Conservation (phyloP, 2,329 filamentous ascomycete genomes). For the Fusarium algeriense region DNA sequence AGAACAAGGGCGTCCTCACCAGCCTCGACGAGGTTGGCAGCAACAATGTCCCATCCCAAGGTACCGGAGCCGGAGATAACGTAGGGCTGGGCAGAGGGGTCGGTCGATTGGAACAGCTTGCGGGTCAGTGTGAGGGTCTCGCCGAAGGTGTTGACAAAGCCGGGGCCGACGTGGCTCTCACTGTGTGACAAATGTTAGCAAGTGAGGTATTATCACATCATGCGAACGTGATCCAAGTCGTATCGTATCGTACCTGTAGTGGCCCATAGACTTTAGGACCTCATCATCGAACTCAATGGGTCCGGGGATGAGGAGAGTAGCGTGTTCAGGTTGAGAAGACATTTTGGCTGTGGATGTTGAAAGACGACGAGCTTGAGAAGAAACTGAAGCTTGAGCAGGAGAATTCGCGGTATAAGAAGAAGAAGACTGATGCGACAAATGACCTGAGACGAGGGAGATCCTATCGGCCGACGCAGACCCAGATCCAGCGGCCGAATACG, state of each 20-base stretch:
- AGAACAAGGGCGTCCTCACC: slow-evolving; percentile 93
- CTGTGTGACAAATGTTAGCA: slow-evolving; percentile 58
- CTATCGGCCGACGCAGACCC: slow-evolving; percentile 42
- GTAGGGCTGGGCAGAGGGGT: slow-evolving; percentile 87
- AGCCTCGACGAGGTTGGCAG: slow-evolving; percentile 90
- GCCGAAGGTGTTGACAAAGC: slow-evolving; percentile 90
- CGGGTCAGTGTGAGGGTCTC: slow-evolving; percentile 89
- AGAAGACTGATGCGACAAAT: slow-evolving; percentile 36
- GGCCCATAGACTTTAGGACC: slow-evolving; percentile 93
- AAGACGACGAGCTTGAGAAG: slow-evolving; percentile 38
- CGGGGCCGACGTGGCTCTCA: slow-evolving; percentile 92
- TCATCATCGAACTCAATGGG: slow-evolving; percentile 99
- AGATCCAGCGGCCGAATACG: slow-evolving; percentile 38
- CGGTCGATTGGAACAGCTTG: slow-evolving; percentile 92
- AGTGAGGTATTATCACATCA: background rate
- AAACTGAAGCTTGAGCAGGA: slow-evolving; percentile 27
- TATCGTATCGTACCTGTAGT: slow-evolving; percentile 73
- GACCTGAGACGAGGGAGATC: slow-evolving; percentile 48
- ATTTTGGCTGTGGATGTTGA: slow-evolving; percentile 57
- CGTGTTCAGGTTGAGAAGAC: slow-evolving; percentile 72
- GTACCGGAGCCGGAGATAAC: slow-evolving; percentile 95
- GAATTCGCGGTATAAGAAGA: slow-evolving; percentile 35
- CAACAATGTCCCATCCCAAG: slow-evolving; percentile 95
- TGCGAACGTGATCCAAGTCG: slow-evolving; percentile 10
- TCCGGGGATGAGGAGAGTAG: slow-evolving; percentile 91